A percentile compares a stretch with the other conserved stretches of the same genome.
phyloP scores from a whole-genome alignment of 371 early-diverging fungal species.

The Lichtheimia ornata region DNA sequence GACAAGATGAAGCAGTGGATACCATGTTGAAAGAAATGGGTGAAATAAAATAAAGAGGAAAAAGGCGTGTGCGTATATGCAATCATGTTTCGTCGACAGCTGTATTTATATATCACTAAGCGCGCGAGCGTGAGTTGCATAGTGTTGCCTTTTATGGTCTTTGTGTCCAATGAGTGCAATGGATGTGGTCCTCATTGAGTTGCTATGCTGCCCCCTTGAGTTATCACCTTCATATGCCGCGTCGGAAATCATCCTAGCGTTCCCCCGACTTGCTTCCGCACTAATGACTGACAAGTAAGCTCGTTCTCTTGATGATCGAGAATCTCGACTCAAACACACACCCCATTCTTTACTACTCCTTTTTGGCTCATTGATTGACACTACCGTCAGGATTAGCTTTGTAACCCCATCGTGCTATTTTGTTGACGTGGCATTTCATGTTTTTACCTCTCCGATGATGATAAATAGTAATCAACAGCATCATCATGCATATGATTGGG shows the following conservation, averaged over 20 bases:
- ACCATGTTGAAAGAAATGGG: constrained; percentile 5
- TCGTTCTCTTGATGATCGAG: no score
- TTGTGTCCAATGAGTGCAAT: constrained; percentile 4
- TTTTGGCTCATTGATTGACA: no score
- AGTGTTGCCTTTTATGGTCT: constrained; percentile 4
- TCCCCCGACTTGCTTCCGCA: no score
- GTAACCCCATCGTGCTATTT: no score
- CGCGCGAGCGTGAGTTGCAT: constrained; percentile 1
- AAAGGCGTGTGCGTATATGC: not conserved
- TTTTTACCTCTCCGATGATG: no score
- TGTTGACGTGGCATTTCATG: no score
- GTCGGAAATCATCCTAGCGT: constrained; percentile 2
- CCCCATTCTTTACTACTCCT: no score
- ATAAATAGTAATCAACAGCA: no score
- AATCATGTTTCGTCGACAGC: not conserved
- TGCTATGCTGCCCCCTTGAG: constrained; percentile 11
- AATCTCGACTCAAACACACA: no score
- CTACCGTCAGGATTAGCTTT: no score
- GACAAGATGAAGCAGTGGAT: constrained; percentile 1
- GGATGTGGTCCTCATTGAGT: constrained; percentile 2
- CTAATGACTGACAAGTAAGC: no score
- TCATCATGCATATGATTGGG: no score
- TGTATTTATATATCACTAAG: constrained; percentile 5
- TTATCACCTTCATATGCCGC: constrained; percentile 7
- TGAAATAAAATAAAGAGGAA: not conserved